phyloP scores from a whole-genome alignment of 306 rosid genomes.

The Corylus avellana region DNA sequence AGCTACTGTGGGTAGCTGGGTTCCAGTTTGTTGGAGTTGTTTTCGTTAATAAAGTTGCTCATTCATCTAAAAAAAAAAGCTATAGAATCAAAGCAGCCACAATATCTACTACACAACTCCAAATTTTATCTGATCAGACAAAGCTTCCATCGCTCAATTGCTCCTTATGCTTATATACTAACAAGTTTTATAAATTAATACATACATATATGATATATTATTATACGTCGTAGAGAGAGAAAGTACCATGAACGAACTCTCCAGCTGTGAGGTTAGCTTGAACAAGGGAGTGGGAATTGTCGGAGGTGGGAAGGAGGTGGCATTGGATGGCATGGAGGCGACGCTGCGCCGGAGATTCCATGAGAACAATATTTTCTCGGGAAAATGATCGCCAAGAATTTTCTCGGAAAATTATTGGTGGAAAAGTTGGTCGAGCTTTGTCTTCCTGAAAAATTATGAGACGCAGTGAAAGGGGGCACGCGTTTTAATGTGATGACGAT shows the following conservation, averaged over 20 bases:
- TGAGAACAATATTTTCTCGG: conserved; percentile 1
- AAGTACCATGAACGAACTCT: conserved; percentile 71
- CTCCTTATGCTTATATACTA: background rate
- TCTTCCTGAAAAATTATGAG: background rate
- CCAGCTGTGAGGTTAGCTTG: conserved; percentile 62
- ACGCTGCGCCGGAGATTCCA: conserved; percentile 76
- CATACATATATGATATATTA: background rate
- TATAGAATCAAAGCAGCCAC: background rate
- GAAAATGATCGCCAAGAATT: background rate
- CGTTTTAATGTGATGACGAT: background rate
- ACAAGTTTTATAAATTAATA: background rate
- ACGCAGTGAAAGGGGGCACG: background rate
- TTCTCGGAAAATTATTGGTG: background rate
- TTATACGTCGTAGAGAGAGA: conserved; percentile 12
- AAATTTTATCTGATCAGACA: background rate
- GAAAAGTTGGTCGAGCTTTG: background rate
- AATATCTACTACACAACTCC: background rate
- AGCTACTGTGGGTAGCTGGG: too few relatives aligned
- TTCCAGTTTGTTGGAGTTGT: too few relatives aligned
- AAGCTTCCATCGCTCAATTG: background rate
- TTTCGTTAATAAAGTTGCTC: too few relatives aligned
- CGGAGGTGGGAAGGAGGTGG: conserved; percentile 50
- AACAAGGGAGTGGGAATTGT: conserved; percentile 51
- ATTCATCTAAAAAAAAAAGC: background rate
- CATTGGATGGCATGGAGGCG: conserved; percentile 63